Base-by-base conservation (phyloP, 1,284 basidiomycete species). In the Neonothopanus nambi region DNA sequence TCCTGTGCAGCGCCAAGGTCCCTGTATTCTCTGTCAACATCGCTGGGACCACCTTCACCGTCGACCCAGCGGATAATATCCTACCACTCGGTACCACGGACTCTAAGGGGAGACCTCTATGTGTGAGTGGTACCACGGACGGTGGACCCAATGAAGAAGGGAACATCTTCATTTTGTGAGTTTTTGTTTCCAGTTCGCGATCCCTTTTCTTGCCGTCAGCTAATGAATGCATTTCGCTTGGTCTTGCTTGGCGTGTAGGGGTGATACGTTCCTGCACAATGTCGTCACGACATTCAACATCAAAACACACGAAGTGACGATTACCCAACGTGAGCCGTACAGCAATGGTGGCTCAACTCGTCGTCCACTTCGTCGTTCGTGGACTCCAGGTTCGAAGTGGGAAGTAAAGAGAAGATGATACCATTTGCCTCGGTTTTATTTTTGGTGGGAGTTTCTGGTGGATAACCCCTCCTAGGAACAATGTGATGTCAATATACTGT, bases 11-110 rank as follows among this genome's bases (percentile, higher is more conserved):
- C 47, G 59, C 64, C 13, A 63, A 38, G 9, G 57, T 51, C 0
- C 64, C 64, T 15, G 52, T 49, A 33, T 66, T 66, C 52, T 48
- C 58, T 1, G 65, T 61, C 1, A 59, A 47, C 11, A 61, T 64
- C 12, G 63, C 55, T 17, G 63, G 61, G 12, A 53, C 50, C 38
- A 52, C 15, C n/a, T 66, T 64, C 38, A 46, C 54, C 6, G 55
- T 64, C 9, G 61, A 62, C 41, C 38, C 51, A 11, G 45, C 50
- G n/a, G 65, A 66, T 36, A 51, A 61, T 38, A 51, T 66, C 5
- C 30, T 66, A 3, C 58, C 57, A 13, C 44, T 56, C n/a, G 60
- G 60, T 39, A 51, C 36, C 2, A 45, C 55, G 33, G 58, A 63
- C 21, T 55, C 54, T 3, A 50, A 48, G 1, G 55, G 54, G 12